A percentile compares a stretch with the other conserved stretches of the same genome.
phyloP scores from a whole-genome alignment of 2,329 filamentous ascomycete genomes.

The Paramyrothecium sp. region DNA sequence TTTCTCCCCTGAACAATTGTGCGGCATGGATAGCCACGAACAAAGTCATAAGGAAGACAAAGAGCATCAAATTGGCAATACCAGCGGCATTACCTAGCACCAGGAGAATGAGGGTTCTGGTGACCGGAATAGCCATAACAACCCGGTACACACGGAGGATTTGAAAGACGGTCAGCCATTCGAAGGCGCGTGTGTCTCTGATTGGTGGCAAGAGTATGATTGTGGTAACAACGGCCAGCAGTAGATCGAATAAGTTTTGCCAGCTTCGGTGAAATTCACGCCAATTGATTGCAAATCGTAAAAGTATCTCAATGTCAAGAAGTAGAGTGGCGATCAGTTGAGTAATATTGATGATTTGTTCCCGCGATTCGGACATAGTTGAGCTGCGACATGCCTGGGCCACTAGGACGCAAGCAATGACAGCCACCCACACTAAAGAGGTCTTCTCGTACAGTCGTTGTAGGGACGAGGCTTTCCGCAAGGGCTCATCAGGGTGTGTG shows the following conservation, averaged over 20 bases:
- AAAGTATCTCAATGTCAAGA: conserved; percentile 76
- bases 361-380: conserved; percentile 63
- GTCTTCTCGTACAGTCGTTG: conserved; percentile 76
- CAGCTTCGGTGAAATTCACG: conserved; percentile 72
- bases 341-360: conserved; percentile 65
- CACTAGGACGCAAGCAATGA: conserved; percentile 80
- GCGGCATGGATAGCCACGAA: conserved; percentile 89
- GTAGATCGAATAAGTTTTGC: conserved; percentile 78
- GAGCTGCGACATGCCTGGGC: conserved; percentile 76
- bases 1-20: conserved; percentile 87
- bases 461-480: conserved; percentile 43
- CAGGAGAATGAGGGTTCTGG: conserved; percentile 78
- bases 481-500: conserved; percentile 34
- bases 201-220: conserved; percentile 85
- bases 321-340: conserved; percentile 77
- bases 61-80: conserved; percentile 91
- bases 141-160: conserved; percentile 89
- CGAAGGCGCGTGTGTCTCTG: conserved; percentile 71
- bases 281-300: conserved; percentile 79
- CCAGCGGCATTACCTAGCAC: conserved; percentile 90
- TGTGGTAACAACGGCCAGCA: conserved; percentile 76
- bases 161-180: conserved; percentile 90
- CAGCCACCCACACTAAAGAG: conserved; percentile 70
- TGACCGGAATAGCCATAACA: conserved; percentile 85
- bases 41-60: conserved; percentile 94